Conservation (phyloP, 148 eudicot genomes). For the Rhododendron simsii region DNA sequence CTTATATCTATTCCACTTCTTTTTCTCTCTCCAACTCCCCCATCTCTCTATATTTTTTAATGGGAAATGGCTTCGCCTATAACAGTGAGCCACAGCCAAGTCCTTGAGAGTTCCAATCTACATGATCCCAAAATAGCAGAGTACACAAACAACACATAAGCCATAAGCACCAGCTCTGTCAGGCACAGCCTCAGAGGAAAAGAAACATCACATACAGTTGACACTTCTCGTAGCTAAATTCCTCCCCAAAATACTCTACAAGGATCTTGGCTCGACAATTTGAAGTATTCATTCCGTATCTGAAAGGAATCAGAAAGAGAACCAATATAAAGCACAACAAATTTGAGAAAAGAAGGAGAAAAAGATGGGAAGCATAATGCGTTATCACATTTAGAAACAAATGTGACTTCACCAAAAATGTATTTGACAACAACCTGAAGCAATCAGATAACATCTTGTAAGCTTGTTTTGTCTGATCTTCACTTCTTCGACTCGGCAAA, state of each 20-base stretch:
- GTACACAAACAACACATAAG: neutral
- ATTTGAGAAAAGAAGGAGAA: neutral
- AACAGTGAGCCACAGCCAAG: neutral
- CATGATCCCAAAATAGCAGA: neutral
- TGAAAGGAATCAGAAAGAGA: slow-evolving; percentile 18
- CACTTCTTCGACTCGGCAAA: slow-evolving; percentile 67
- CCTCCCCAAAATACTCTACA: slow-evolving; percentile 88
- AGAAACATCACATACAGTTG: slow-evolving; percentile 28
- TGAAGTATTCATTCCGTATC: slow-evolving; percentile 77
- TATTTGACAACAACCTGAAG: slow-evolving; percentile 39
- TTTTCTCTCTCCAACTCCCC: neutral
- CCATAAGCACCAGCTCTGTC: neutral
- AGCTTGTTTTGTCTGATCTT: slow-evolving; percentile 72
- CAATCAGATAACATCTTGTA: slow-evolving; percentile 87
- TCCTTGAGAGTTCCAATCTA: neutral
- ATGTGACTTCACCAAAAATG: neutral
- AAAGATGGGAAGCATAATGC: neutral
- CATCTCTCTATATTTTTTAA: neutral
- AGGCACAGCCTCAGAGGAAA: slow-evolving; percentile 1
- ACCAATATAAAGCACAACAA: neutral
- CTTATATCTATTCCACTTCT: neutral
- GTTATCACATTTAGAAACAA: neutral
- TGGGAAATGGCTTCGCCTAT: neutral
- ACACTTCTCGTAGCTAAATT: slow-evolving; percentile 52
- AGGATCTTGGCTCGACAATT: slow-evolving; percentile 76